A percentile compares a stretch with the other conserved stretches of the same genome.
Evolutionary conservation across 2,329 filamentous ascomycete genomes (phyloP).

Genomic region (Talaromyces marneffei): DNA sequence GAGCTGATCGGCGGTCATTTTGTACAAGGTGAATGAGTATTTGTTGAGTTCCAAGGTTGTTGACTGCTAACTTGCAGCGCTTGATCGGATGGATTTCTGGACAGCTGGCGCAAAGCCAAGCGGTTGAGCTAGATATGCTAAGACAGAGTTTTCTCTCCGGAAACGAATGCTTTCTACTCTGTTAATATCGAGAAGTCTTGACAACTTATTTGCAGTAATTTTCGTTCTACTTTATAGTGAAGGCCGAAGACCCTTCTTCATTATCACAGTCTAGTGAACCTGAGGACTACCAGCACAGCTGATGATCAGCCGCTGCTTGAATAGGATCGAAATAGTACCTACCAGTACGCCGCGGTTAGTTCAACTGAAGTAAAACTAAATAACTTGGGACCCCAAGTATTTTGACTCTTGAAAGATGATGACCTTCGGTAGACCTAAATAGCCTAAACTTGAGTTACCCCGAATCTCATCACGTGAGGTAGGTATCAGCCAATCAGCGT

Average conservation of each 20-base stretch:
- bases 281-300: not conserved
- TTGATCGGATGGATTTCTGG: not conserved
- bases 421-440: not conserved
- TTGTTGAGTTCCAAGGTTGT: not conserved
- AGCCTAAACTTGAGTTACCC: not conserved
- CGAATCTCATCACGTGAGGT: too few relatives aligned
- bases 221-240: not conserved
- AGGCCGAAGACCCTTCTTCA: not conserved
- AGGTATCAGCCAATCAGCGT: not conserved
- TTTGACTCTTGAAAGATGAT: not conserved
- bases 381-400: not conserved
- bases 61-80: not conserved
- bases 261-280: not conserved
- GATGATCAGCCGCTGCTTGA: not conserved
- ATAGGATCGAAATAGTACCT: not conserved
- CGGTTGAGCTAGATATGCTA: not conserved
- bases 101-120: not conserved
- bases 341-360: not conserved
- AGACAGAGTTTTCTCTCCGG: not conserved
- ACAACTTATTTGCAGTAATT: not conserved
- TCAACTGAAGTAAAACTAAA: not conserved
- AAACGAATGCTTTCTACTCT: not conserved
- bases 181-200: not conserved
- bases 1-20: not conserved
- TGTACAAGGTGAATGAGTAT: not conserved